A percentile compares a stretch with the other conserved stretches of the same genome.
phyloP scores from a whole-genome alignment of 176 grass and related monocot genomes.

The Carex cristatella region DNA sequence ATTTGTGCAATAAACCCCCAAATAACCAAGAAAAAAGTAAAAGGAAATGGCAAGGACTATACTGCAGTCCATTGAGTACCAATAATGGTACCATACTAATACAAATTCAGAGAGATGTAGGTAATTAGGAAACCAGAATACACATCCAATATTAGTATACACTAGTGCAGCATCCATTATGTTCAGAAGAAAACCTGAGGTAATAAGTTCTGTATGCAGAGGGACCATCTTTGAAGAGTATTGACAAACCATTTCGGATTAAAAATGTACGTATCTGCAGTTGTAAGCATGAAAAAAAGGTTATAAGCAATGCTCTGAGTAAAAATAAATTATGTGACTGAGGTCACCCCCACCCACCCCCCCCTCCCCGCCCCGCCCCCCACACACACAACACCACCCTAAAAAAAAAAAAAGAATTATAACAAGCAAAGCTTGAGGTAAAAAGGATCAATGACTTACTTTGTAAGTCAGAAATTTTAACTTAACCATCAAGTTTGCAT shows the following conservation, averaged over 20 bases:
- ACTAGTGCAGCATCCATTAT: not conserved
- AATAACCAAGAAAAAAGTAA: not conserved
- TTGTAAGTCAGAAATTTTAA: constrained; percentile 98
- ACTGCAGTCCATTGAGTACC: not conserved
- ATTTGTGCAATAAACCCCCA: not conserved
- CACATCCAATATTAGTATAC: not conserved
- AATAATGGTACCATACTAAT: not conserved
- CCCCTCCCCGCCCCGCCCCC: not conserved
- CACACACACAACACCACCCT: too few relatives aligned
- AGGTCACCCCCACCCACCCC: too few relatives aligned
- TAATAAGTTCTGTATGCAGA: constrained; percentile 90
- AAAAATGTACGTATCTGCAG: constrained; percentile 88
- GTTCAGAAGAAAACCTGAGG: constrained; percentile 50
- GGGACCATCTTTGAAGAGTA: constrained; percentile 84
- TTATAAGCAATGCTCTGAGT: constrained; percentile 19
- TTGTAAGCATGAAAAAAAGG: constrained; percentile 14
- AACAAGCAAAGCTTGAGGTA: not conserved
- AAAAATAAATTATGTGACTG: not conserved
- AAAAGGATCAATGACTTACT: constrained; percentile 29
- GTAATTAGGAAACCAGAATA: not conserved
- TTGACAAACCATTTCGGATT: constrained; percentile 88
- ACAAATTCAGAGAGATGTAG: not conserved
- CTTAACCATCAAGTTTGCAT: constrained; percentile 97
- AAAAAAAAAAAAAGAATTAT: not conserved
- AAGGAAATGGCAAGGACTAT: not conserved